phyloP scores from a whole-genome alignment of 2,329 filamentous ascomycete genomes.

The Alternaria burnsii region DNA sequence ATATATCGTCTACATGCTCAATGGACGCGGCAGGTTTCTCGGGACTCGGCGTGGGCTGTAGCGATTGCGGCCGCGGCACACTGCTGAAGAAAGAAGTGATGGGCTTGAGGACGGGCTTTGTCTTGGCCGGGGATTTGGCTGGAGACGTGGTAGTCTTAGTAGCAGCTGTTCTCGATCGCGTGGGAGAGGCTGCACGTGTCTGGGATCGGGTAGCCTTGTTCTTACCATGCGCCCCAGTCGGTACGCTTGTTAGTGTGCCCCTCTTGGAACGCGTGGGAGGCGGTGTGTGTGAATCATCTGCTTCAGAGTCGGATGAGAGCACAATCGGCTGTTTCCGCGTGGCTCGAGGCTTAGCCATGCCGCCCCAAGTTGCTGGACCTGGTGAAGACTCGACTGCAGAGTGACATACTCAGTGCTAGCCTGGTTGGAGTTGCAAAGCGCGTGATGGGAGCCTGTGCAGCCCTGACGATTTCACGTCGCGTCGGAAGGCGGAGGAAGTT shows the following conservation, averaged over 20 bases:
- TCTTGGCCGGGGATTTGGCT: conserved; percentile 45
- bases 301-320: conserved; percentile 48
- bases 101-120: conserved; percentile 51
- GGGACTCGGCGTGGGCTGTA: conserved; percentile 51
- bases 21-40: conserved; percentile 45
- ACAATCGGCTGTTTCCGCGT: conserved; percentile 49
- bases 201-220: conserved; percentile 27
- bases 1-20: conserved; percentile 48
- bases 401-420: conserved; percentile 39
- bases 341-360: conserved; percentile 52
- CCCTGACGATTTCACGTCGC: conserved; percentile 3
- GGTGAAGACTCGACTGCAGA: conserved; percentile 22
- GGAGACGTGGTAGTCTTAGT: conserved; percentile 40
- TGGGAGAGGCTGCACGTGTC: conserved; percentile 34
- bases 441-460: conserved; percentile 8
- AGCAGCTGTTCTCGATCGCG: conserved; percentile 23
- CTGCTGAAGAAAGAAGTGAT: conserved; percentile 61
- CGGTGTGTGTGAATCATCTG: conserved; percentile 36
- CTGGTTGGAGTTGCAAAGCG: conserved; percentile 26
- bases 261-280: conserved; percentile 43
- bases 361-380: conserved; percentile 38
- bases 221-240: conserved; percentile 28
- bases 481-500: conserved; percentile 9
- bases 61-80: conserved; percentile 52
- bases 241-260: conserved; percentile 36